Conservation (phyloP, 345 rosid genomes). For the Sisymbrium altissimum region DNA sequence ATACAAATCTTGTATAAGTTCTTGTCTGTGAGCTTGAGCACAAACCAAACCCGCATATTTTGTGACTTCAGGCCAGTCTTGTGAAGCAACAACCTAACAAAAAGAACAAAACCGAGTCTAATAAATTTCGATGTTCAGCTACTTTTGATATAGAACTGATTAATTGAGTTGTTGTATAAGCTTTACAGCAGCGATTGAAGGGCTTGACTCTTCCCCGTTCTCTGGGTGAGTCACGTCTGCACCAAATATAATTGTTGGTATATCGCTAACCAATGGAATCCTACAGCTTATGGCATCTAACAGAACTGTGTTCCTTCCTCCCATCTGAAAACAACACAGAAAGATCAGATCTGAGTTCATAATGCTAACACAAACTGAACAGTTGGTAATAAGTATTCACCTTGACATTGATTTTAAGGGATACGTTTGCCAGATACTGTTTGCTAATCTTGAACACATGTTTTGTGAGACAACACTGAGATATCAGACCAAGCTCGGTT, state of each 20-base stretch:
- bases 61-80: constrained; percentile 99
- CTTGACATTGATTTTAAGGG: constrained; percentile 97
- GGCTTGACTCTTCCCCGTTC: constrained; percentile 99
- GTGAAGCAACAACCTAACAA: constrained; percentile 92
- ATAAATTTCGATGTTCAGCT: not conserved
- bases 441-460: constrained; percentile 97
- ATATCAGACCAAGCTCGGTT: constrained; percentile 94
- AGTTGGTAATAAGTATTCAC: constrained; percentile 22
- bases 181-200: constrained; percentile 95
- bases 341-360: not conserved
- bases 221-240: constrained; percentile 99
- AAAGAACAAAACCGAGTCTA: not conserved
- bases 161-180: not conserved
- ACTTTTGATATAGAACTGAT: not conserved
- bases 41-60: constrained; percentile 97
- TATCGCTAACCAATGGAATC: constrained; percentile 94
- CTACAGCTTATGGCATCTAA: constrained; percentile 96
- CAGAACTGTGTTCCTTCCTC: constrained; percentile 97
- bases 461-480: constrained; percentile 96
- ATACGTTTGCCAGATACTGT: constrained; percentile 94
- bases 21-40: constrained; percentile 99
- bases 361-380: not conserved
- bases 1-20: constrained; percentile 95
- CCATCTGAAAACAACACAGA: constrained; percentile 63
- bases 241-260: constrained; percentile 96